Evolutionary conservation across 371 early-diverging fungal genomes (phyloP), one percentile per base, ranked within the genome.

Genomic region (Lichtheimia ramosa): DNA sequence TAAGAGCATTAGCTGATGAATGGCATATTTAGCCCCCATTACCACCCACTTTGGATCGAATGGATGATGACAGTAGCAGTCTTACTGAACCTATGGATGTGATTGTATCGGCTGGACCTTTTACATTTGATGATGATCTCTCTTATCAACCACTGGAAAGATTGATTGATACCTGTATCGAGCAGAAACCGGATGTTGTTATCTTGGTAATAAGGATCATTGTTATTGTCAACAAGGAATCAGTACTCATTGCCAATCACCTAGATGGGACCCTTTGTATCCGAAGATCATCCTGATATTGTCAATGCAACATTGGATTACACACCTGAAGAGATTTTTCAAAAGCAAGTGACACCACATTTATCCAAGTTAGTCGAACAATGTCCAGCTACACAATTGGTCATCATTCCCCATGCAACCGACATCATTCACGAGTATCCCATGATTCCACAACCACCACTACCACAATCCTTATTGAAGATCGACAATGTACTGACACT

Each of bases 401-500:
- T 92, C 51, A 43, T 96, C 21, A 74, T 95, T 16, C 96, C 96
- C 1, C 88, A 90, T 52, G 70, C 84, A 2, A 76, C 87, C 51
- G 96, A 96, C 59, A 64, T 90, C 13, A 75, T 83, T 51, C 85
- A 86, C 18, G 82, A 85, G n/a, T 90, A 84, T 63, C 70, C 82
- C 3, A 77, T 85, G 24, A 89, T 93, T 60, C 97, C 97, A 13
- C 96, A 96, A 66, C 95, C 97, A 12, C 83, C 86, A 15, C 70
- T 94, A 24, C 58, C 70, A 23, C 28, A 57, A 46, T 57, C 68
- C 23, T 15, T 49, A n/a, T 51, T 68, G 28, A 48, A 53, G 20
- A 56, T 72, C 14, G 62, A 61, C 25, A 73, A 79, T 12, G 59
- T 87, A n/a, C 66, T 71, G n/a, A 75, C 84, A 23, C 69, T 92